Percentiles rank a stretch among this genome's conserved stretches.
Evolutionary conservation across 805 yeast genomes (phyloP).

Genomic region (Clavispora phyllophila): DNA sequence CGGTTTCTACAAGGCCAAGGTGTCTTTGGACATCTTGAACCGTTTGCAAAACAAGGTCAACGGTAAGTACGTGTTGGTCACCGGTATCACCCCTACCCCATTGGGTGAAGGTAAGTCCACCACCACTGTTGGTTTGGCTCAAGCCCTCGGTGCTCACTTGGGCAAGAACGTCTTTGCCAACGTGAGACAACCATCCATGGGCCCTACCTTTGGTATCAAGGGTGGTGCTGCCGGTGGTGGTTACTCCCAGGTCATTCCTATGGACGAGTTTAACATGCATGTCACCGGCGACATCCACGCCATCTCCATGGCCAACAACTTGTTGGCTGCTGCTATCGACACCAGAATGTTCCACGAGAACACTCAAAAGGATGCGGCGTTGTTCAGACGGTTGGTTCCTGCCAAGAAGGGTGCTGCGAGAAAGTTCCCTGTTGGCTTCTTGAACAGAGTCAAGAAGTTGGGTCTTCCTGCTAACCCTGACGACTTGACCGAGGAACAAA

Average conservation of each 20-base stretch:
- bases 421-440: constrained; percentile 63
- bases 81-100: constrained; percentile 85
- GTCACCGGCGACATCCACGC: constrained; percentile 86
- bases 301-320: constrained; percentile 74
- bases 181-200: constrained; percentile 86
- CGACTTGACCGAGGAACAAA: constrained; percentile 66
- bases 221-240: constrained; percentile 95
- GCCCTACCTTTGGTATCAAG: constrained; percentile 83
- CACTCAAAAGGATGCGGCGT: constrained; percentile 69
- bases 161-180: constrained; percentile 68
- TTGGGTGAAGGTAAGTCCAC: constrained; percentile 84
- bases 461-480: constrained; percentile 74
- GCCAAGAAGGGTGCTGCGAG: constrained; percentile 60
- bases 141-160: constrained; percentile 74
- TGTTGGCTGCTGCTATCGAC: constrained; percentile 81
- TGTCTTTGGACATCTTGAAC: constrained; percentile 56
- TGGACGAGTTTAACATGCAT: constrained; percentile 86
- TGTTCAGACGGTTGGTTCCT: constrained; percentile 73
- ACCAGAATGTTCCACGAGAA: constrained; percentile 81
- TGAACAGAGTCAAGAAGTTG: constrained; percentile 59
- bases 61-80: constrained; percentile 71
- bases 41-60: constrained; percentile 55
- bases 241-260: constrained; percentile 80
- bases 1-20: constrained; percentile 76
- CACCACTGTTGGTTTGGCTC: constrained; percentile 77